These are phyloP conservation scores for Lecanicillium sp. DNA, from an alignment of 2,329 filamentous ascomycete genomes.

Conservation along the genomic window DNA sequence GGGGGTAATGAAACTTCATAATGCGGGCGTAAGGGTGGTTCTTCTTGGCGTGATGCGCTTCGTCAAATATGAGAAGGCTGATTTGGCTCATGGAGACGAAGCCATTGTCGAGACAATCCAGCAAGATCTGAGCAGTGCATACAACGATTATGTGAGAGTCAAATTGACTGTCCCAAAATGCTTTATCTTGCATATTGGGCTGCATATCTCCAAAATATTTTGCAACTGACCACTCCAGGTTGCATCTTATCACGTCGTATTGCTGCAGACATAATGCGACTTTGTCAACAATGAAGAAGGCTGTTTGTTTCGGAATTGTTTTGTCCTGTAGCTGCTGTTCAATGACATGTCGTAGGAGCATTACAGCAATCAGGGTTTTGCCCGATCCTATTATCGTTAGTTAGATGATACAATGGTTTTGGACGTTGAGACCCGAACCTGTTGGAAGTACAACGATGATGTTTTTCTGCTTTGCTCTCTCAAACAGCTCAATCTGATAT, in stretches of 20 bases:
- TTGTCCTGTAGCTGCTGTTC: constrained; percentile 69
- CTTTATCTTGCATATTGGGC: constrained; percentile 28
- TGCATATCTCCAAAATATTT: constrained; percentile 66
- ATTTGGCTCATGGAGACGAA: constrained; percentile 76
- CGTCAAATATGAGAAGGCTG: constrained; percentile 89
- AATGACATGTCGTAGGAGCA: constrained; percentile 70
- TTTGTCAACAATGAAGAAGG: constrained; percentile 88
- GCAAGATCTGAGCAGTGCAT: constrained; percentile 82
- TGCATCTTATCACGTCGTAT: constrained; percentile 69
- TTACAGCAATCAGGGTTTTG: constrained; percentile 90
- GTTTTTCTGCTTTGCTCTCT: constrained; percentile 75
- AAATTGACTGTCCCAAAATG: constrained; percentile 45
- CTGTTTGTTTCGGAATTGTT: constrained; percentile 47
- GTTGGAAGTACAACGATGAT: constrained; percentile 91
- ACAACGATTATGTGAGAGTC: constrained; percentile 73
- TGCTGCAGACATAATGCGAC: constrained; percentile 90
- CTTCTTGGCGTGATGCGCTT: constrained; percentile 94
- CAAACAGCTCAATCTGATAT: constrained; percentile 88
- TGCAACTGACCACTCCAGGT: constrained; percentile 67
- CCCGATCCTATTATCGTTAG: constrained; percentile 57
- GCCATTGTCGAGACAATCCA: constrained; percentile 67
- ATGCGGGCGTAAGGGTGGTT: constrained; percentile 85
- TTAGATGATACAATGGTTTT: background rate
- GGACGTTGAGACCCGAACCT: constrained; percentile 33
- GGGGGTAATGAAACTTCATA: constrained; percentile 75